Evolutionary conservation across 2,329 filamentous ascomycete genomes (phyloP).

Genomic region (Leptographium radiaticola): DNA sequence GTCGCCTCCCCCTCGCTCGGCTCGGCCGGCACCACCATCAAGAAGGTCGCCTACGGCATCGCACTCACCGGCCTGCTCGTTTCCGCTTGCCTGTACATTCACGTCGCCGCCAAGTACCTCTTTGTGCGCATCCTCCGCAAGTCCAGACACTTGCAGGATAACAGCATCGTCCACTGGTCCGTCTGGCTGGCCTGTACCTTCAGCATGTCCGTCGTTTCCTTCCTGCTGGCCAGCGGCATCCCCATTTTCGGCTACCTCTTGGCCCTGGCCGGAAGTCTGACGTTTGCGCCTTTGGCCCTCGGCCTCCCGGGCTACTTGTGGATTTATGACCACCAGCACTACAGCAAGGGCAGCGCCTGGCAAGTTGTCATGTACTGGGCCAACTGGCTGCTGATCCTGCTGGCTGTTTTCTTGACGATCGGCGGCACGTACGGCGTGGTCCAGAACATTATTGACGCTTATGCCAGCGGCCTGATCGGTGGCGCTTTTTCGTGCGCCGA

Average conservation of each 20-base stretch:
- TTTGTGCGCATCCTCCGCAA: conserved; percentile 20
- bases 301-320: conserved; percentile 4
- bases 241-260: conserved; percentile 10
- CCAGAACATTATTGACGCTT: background rate
- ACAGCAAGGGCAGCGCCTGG: conserved; percentile 25
- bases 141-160: conserved; percentile 16
- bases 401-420: conserved; percentile 33
- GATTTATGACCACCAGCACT: conserved; percentile 14
- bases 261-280: conserved; percentile 4
- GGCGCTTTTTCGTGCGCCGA: background rate
- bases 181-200: conserved; percentile 12
- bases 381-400: conserved; percentile 27
- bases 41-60: conserved; percentile 49
- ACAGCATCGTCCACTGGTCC: conserved; percentile 17
- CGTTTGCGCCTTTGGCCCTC: conserved; percentile 10
- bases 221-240: conserved; percentile 6
- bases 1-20: conserved; percentile 41
- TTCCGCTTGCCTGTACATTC: conserved; percentile 17
- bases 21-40: conserved; percentile 43
- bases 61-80: conserved; percentile 41
- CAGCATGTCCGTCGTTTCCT: conserved; percentile 1
- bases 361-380: conserved; percentile 21
- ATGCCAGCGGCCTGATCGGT: background rate
- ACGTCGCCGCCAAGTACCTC: conserved; percentile 17
- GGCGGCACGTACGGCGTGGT: conserved; percentile 36